A percentile compares a stretch with the other conserved stretches of the same genome.
Conservation (phyloP, 2,329 filamentous ascomycete species). For the Verticillium nubilum region DNA sequence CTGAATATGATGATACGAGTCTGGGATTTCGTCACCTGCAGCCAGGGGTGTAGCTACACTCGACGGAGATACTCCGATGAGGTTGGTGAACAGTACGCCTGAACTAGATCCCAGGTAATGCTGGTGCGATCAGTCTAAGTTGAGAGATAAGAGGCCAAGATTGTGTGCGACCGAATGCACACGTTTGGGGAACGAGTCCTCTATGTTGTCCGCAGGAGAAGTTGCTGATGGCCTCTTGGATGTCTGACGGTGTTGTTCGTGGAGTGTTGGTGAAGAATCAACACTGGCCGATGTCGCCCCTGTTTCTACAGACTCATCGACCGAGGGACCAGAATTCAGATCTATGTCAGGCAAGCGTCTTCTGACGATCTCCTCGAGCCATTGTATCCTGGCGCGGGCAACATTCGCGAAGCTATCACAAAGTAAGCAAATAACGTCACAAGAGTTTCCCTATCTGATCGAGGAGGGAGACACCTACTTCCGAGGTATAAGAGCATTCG, state of each 20-base stretch:
- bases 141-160: slow-evolving; percentile 28
- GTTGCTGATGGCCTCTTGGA: slow-evolving; percentile 34
- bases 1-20: background rate
- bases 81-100: slow-evolving; percentile 25
- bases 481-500: slow-evolving; percentile 24
- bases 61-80: slow-evolving; percentile 15
- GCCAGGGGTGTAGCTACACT: slow-evolving; percentile 1
- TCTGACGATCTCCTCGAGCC: slow-evolving; percentile 25
- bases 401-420: slow-evolving; percentile 12
- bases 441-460: background rate
- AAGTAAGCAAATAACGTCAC: background rate
- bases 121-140: slow-evolving; percentile 28
- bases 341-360: slow-evolving; percentile 21
- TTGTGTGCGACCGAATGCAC: slow-evolving; percentile 26
- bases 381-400: slow-evolving; percentile 24
- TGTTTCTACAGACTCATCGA: slow-evolving; percentile 15
- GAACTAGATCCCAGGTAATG: slow-evolving; percentile 32
- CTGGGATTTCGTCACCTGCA: background rate
- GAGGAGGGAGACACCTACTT: slow-evolving; percentile 17
- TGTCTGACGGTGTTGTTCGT: background rate
- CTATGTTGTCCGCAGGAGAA: slow-evolving; percentile 40
- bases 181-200: slow-evolving; percentile 41
- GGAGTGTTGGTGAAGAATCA: background rate
- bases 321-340: slow-evolving; percentile 18
- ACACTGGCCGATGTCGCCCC: slow-evolving; percentile 1